A percentile compares a stretch with the other conserved stretches of the same genome.
These are phyloP conservation scores for Aspergillus floridensis DNA, from an alignment of 2,329 filamentous ascomycete species.

Conservation along the genomic window DNA sequence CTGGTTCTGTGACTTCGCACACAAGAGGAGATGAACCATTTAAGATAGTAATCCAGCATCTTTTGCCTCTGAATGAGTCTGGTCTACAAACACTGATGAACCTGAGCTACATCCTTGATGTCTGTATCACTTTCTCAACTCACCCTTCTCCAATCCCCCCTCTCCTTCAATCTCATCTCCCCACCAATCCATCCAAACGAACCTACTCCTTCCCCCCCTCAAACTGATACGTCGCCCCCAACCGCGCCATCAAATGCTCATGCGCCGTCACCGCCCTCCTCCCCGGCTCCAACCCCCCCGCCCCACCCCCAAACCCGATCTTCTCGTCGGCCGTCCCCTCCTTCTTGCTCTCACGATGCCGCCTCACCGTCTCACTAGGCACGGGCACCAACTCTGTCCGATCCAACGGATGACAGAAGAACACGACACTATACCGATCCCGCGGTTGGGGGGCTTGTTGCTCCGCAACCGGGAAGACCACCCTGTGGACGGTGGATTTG, in stretches of 20 bases:
- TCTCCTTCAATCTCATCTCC: too few relatives aligned
- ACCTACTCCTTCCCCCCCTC: conserved; percentile 23
- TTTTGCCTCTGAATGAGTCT: too few relatives aligned
- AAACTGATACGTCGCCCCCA: conserved; percentile 59
- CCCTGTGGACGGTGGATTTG: conserved; percentile 83
- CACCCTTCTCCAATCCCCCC: too few relatives aligned
- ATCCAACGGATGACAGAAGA: conserved; percentile 63
- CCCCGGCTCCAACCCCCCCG: conserved; percentile 30
- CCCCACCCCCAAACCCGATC: conserved; percentile 44
- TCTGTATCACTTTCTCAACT: too few relatives aligned
- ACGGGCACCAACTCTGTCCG: conserved; percentile 54
- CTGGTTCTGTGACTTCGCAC: neutral
- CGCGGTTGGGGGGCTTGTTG: conserved; percentile 32
- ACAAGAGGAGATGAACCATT: too few relatives aligned
- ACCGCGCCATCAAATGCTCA: conserved; percentile 57
- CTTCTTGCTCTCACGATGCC: conserved; percentile 34
- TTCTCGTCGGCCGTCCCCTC: conserved; percentile 30
- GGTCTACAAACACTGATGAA: too few relatives aligned
- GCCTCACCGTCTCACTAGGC: conserved; percentile 51
- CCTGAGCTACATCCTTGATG: too few relatives aligned
- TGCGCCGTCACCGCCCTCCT: conserved; percentile 53
- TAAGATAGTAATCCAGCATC: too few relatives aligned
- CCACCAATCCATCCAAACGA: neutral
- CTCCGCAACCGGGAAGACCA: conserved; percentile 63
- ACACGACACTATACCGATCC: conserved; percentile 59